Conservation (phyloP, 148 eudicot species). For the Silene conica region DNA sequence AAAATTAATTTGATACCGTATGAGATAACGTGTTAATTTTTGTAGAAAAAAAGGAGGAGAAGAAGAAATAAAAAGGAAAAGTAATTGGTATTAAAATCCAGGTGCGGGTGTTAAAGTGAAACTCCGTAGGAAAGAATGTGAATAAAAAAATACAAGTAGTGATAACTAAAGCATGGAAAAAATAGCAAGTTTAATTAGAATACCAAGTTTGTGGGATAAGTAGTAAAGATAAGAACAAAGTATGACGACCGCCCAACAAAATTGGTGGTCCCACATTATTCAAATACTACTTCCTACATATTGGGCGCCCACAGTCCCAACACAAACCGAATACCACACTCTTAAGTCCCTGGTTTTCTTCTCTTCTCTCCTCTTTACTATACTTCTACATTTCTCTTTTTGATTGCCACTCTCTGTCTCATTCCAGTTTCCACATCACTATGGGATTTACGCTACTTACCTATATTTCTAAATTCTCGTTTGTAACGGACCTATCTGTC, state of each 20-base stretch:
- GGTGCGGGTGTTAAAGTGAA: neutral
- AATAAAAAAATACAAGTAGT: neutral
- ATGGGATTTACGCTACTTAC: no score
- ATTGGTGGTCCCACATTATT: conserved; percentile 6
- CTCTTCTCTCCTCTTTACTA: no score
- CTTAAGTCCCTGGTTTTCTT: conserved; percentile 22
- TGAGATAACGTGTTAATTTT: no score
- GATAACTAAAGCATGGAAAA: neutral
- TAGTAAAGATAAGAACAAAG: conserved; percentile 15
- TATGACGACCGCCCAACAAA: conserved; percentile 18
- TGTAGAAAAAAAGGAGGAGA: no score
- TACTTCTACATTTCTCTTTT: no score
- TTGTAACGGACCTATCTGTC: no score
- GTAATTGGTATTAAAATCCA: no score
- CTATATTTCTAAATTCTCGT: no score
- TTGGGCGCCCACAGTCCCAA: conserved; percentile 13
- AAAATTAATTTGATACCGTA: no score
- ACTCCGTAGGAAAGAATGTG: neutral
- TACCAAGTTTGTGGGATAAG: conserved; percentile 42
- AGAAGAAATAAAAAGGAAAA: no score
- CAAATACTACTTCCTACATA: neutral
- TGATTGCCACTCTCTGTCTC: no score
- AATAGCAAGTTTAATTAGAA: neutral
- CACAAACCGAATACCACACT: conserved; percentile 29
- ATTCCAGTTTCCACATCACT: no score